phyloP scores from a whole-genome alignment of 352 stramenopile genomes.

The Phytophthora tubulina region DNA sequence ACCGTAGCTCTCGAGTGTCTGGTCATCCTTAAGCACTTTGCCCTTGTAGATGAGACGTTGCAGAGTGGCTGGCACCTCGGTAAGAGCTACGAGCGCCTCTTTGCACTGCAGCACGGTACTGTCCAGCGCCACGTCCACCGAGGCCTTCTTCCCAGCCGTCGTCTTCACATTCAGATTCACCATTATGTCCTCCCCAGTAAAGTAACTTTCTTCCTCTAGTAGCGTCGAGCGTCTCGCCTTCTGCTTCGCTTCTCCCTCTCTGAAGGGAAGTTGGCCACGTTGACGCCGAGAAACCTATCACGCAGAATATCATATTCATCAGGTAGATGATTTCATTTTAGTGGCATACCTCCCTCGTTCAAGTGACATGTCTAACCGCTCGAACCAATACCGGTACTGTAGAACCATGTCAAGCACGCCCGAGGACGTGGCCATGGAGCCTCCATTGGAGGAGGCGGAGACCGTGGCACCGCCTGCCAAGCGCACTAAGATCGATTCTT shows the following conservation, averaged over 20 bases:
- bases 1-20: constrained; percentile 87
- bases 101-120: constrained; percentile 84
- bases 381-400: too few relatives aligned
- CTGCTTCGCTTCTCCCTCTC: constrained; percentile 18
- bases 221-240: background rate
- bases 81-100: constrained; percentile 68
- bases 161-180: constrained; percentile 88
- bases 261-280: constrained; percentile 10
- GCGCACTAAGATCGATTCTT: constrained; percentile 30
- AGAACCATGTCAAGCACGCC: background rate
- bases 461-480: constrained; percentile 16
- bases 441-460: background rate
- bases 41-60: constrained; percentile 92
- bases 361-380: background rate
- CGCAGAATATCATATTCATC: background rate
- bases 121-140: constrained; percentile 77
- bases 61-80: constrained; percentile 75
- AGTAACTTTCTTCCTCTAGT: too few relatives aligned
- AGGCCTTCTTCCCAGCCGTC: constrained; percentile 83
- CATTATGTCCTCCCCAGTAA: constrained; percentile 39
- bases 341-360: background rate
- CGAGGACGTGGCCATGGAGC: constrained; percentile 3
- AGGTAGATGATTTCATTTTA: background rate
- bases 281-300: constrained; percentile 9
- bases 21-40: constrained; percentile 92